Percentiles rank a stretch among this genome's conserved stretches.
Conservation (phyloP, 1,139 yeast genomes). For the Saccharomycopsis hybrid region DNA sequence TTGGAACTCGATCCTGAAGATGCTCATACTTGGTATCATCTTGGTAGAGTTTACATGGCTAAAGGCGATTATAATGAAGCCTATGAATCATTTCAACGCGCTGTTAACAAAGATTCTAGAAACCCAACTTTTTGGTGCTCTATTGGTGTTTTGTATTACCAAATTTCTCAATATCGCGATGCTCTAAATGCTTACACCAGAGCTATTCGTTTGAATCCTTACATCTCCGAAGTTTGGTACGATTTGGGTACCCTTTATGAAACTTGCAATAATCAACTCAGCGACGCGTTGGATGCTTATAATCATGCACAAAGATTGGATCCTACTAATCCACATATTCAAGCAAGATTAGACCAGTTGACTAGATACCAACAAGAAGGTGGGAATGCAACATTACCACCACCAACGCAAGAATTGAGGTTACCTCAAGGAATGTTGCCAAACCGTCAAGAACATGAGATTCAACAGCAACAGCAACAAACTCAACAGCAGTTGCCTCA, state of each 20-base stretch:
- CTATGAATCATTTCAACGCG: slow-evolving; percentile 97
- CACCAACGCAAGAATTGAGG: slow-evolving; percentile 52
- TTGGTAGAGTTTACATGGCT: slow-evolving; percentile 96
- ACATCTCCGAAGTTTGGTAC: slow-evolving; percentile 96
- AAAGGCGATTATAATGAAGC: slow-evolving; percentile 93
- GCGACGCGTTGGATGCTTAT: slow-evolving; percentile 94
- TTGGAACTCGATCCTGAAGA: slow-evolving; percentile 85
- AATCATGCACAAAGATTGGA: slow-evolving; percentile 93
- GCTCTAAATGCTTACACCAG: slow-evolving; percentile 97
- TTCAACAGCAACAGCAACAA: slow-evolving; percentile 24
- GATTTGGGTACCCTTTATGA: slow-evolving; percentile 95
- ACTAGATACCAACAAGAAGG: slow-evolving; percentile 72
- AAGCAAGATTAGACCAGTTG: slow-evolving; percentile 83
- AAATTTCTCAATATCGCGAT: slow-evolving; percentile 91
- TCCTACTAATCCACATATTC: slow-evolving; percentile 90
- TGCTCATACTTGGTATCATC: slow-evolving; percentile 95
- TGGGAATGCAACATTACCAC: slow-evolving; percentile 58
- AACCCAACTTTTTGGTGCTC: slow-evolving; percentile 99
- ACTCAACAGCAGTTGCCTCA: slow-evolving; percentile 22
- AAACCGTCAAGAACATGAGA: slow-evolving; percentile 22
- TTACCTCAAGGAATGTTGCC: slow-evolving; percentile 56
- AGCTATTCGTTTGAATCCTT: slow-evolving; percentile 91
- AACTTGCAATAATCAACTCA: slow-evolving; percentile 91
- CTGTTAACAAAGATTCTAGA: slow-evolving; percentile 91
- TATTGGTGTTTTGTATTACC: slow-evolving; percentile 93